These are phyloP conservation scores for Pseudozyma hubeiensis DNA, from an alignment of 1,284 basidiomycete species.

Conservation along the genomic window DNA sequence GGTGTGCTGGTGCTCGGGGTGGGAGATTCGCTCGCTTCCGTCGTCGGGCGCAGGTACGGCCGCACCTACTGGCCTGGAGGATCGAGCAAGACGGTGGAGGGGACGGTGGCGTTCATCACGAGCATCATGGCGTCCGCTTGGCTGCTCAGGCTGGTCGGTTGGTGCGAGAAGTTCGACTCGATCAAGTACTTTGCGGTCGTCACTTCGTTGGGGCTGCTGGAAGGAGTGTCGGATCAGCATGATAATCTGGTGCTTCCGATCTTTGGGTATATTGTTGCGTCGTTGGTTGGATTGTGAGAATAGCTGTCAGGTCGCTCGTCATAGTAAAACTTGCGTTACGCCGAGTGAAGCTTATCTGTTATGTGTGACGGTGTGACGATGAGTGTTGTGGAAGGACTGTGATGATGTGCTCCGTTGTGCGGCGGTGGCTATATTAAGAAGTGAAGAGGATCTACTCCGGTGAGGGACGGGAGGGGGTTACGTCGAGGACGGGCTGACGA, in stretches of 20 bases:
- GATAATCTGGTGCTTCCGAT: slow-evolving; percentile 67
- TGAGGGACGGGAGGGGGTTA: no score
- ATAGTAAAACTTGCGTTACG: not conserved
- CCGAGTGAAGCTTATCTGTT: no score
- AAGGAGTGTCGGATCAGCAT: slow-evolving; percentile 66
- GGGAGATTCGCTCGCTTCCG: slow-evolving; percentile 92
- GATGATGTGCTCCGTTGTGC: no score
- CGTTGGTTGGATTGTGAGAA: slow-evolving; percentile 39
- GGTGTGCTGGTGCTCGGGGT: slow-evolving; percentile 90
- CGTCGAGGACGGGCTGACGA: no score
- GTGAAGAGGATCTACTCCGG: no score
- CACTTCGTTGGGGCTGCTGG: slow-evolving; percentile 55
- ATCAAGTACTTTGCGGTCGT: slow-evolving; percentile 40
- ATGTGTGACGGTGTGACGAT: no score
- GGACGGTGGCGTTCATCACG: slow-evolving; percentile 81
- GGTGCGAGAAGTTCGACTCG: slow-evolving; percentile 50
- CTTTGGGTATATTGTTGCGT: slow-evolving; percentile 54
- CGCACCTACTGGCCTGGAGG: slow-evolving; percentile 81
- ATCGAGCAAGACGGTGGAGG: slow-evolving; percentile 90
- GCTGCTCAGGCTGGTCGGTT: slow-evolving; percentile 77
- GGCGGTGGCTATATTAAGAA: no score
- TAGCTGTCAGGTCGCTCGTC: not conserved
- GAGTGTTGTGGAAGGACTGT: no score
- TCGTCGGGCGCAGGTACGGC: slow-evolving; percentile 87
- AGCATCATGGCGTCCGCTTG: slow-evolving; percentile 80